Base-by-base conservation (phyloP, 805 yeast genomes). In the Metschnikowia amazonensis region DNA sequence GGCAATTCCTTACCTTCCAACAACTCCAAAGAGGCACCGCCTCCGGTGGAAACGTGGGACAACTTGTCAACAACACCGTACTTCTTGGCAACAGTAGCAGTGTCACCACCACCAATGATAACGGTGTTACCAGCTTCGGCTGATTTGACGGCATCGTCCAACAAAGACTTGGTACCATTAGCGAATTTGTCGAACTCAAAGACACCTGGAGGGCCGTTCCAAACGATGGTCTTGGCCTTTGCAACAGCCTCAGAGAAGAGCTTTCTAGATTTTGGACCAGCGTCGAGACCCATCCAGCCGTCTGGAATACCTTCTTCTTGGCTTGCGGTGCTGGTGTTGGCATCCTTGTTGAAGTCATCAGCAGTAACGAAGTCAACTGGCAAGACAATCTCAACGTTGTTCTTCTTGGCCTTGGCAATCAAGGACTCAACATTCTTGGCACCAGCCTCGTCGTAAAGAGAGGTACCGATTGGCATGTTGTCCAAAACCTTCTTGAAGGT, bases 171-270 rank as follows among this genome's bases (percentile, higher is more conserved):
- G 67, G 98, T 92, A 75, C 98, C 98, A 50, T 72, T 72, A 59
- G 97, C 85, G 68, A 94, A 94, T 64, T 79, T 79, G 59, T 88
- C 96, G 65, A 94, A 94, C 79, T 94, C 99, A 70, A 94, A 94
- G 61, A 94, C 99, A 80, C 99, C 99, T 74, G 99, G 97, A 56
- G 99, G 99, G 70, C 99, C 99, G 79, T 94, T 94, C 99, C 99
- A 94, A 68, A 94, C 94, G 63, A 94, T 92, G 64, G 99, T 94
- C 83, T 92, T 89, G 60, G 99, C 95, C 74, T 84, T 79, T 56
- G 86, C 85, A 60, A 94, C 88, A 55, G 96, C 84, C 57, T 75
- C 82, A 57, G 84, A 80, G 68, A 86, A 94, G 59, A 86, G 78
- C 71, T 82, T 79, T 63, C 81, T 77, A 52, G 96, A 80, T 77